Base-by-base conservation (phyloP, 345 rosid genomes). In the Citrus trifoliata region DNA sequence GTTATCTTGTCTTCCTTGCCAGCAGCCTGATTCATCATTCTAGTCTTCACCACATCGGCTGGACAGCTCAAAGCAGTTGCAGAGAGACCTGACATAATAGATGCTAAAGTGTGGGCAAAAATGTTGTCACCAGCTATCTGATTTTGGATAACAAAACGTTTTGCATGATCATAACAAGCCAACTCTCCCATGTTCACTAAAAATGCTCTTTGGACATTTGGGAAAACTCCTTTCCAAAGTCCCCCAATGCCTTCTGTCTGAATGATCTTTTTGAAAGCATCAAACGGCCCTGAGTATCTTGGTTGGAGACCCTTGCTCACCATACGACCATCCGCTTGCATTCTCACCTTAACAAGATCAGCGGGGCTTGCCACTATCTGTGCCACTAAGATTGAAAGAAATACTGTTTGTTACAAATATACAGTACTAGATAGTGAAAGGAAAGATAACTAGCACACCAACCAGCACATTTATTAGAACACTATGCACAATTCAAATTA, bases 321-420 rank as follows among this genome's bases (percentile, higher is more conserved):
- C 71, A 86, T 33, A 28, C 75, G 79, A 24, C 96, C 87, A 81
- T 93, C 95, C 2, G 95, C 95, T 90, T 95, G 98, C 98, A 95
- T 93, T 79, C 97, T 85, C 85, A 95, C 97, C 81, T 95, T 95
- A 10, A 90, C 90, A 73, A 95, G 92, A 89, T 95, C 97, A 67
- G 98, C 92, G 14, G 97, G 97, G 69, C 97, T 93, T n/a, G 96
- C 97, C 77, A 91, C 93, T 62, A 93, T 82, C 97, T 95, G 89
- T 76, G 85, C 64, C 76, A 82, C 93, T 90, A 88, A 78, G 64
- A 42, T 28, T 40, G 82, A 85, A 53, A 69, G 51, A 76, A 70
- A 22, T 25, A 18, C 6, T 2, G 61, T 55, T 62, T 74, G 10
- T 77, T 63, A 51, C 42, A 51, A 55, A 66, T 21, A 10, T 18